phyloP scores from a whole-genome alignment of 345 rosid species.

The Clarkia xantiana region DNA sequence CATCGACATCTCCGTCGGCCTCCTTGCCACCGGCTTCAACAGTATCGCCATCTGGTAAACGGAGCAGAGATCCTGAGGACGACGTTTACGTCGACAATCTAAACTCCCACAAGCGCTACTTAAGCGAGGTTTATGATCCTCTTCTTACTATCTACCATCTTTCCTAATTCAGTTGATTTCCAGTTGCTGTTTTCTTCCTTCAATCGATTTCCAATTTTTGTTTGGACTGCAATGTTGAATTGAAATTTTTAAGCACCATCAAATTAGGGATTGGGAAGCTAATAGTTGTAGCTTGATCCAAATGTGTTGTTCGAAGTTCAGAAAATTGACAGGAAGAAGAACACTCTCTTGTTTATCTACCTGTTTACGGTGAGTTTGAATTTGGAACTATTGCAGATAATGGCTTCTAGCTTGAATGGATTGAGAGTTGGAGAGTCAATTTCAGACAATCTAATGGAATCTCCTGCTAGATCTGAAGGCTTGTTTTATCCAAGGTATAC shows the following conservation, averaged over 20 bases:
- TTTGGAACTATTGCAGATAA: slow-evolving; percentile 33
- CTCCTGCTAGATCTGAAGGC: slow-evolving; percentile 58
- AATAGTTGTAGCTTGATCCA: too few relatives aligned
- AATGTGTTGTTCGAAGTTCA: too few relatives aligned
- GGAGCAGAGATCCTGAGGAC: slow-evolving; percentile 80
- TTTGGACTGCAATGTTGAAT: too few relatives aligned
- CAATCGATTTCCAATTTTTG: too few relatives aligned
- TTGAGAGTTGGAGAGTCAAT: slow-evolving; percentile 79
- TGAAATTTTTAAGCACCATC: too few relatives aligned
- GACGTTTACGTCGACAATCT: slow-evolving; percentile 88
- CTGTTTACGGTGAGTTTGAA: background rate
- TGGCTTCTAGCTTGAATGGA: slow-evolving; percentile 96
- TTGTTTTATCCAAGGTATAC: slow-evolving; percentile 31
- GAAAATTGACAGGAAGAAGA: too few relatives aligned
- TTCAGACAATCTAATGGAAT: slow-evolving; percentile 69
- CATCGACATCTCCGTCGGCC: slow-evolving; percentile 12
- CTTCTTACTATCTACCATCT: background rate
- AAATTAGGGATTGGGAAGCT: too few relatives aligned
- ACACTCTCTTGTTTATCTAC: too few relatives aligned
- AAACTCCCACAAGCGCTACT: slow-evolving; percentile 83
- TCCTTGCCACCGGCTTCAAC: slow-evolving; percentile 24
- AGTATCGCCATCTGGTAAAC: slow-evolving; percentile 45
- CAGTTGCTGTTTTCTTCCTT: too few relatives aligned
- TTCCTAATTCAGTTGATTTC: too few relatives aligned
- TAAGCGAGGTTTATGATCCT: slow-evolving; percentile 51